These are phyloP conservation scores for Trypanosoma lewisi DNA, from an alignment of 208 protist genomes.

Conservation along the genomic window DNA sequence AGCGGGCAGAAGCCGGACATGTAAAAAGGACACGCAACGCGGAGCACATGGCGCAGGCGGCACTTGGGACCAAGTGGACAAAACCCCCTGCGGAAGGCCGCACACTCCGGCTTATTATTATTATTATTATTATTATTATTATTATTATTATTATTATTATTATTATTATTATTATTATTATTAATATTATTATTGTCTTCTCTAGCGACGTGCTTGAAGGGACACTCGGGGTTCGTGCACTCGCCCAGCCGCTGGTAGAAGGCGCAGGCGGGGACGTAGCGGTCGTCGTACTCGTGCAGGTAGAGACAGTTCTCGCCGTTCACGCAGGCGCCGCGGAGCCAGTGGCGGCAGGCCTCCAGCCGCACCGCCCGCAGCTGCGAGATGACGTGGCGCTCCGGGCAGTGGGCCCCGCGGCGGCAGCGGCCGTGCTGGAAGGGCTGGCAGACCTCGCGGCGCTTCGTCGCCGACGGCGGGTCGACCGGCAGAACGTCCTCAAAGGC, in stretches of 20 bases:
- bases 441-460: constrained; percentile 89
- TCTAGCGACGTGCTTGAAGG: constrained; percentile 93
- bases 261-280: constrained; percentile 94
- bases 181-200: too few relatives aligned
- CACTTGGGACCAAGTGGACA: constrained; percentile 93
- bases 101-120: constrained; percentile 82
- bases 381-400: constrained; percentile 92
- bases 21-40: constrained; percentile 88
- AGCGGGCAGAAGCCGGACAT: constrained; percentile 94
- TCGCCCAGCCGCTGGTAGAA: constrained; percentile 95
- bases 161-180: too few relatives aligned
- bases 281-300: constrained; percentile 94
- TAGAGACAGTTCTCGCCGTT: constrained; percentile 96
- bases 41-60: constrained; percentile 81
- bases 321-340: constrained; percentile 95
- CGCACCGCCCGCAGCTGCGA: constrained; percentile 64
- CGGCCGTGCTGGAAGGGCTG: constrained; percentile 94
- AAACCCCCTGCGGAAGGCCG: constrained; percentile 89
- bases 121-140: too few relatives aligned
- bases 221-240: constrained; percentile 96
- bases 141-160: too few relatives aligned
- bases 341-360: constrained; percentile 96
- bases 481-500: constrained; percentile 80
- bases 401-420: constrained; percentile 91
- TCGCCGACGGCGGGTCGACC: constrained; percentile 58